A percentile compares a stretch with the other conserved stretches of the same genome.
Evolutionary conservation across 768 basidiomycete genomes (phyloP).

Genomic region (Termitomyces bulborhizus): DNA sequence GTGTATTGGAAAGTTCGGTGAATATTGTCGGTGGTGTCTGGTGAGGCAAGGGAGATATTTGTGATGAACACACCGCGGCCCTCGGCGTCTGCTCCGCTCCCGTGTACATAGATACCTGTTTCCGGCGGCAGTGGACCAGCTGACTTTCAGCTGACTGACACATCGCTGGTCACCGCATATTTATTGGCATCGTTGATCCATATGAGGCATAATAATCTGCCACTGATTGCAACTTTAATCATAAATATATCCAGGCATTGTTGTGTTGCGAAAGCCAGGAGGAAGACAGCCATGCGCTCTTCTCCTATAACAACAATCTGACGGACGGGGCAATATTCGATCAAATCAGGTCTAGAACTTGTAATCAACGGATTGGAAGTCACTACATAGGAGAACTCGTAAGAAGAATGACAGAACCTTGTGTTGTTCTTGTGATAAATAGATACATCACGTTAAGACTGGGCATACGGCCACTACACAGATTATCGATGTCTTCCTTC

Average conservation of each 20-base stretch:
- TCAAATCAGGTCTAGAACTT: background rate
- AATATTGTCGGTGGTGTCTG: background rate
- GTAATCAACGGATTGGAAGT: background rate
- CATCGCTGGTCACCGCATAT: constrained; percentile 8
- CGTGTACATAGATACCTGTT: background rate
- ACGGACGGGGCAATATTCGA: background rate
- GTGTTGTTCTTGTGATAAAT: background rate
- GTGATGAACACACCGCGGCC: no score
- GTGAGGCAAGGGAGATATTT: background rate
- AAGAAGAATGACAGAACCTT: constrained; percentile 6
- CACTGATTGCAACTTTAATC: background rate
- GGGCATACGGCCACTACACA: background rate
- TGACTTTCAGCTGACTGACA: constrained; percentile 1
- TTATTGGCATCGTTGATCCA: background rate
- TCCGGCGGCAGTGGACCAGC: constrained; percentile 5
- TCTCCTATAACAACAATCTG: background rate
- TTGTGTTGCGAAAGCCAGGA: background rate
- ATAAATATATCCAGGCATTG: background rate
- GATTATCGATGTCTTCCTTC: constrained; percentile 3
- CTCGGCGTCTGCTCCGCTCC: no score
- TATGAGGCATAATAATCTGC: constrained; percentile 2
- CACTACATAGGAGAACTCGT: background rate
- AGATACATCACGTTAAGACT: background rate
- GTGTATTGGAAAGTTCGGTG: background rate
- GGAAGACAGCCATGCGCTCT: background rate